These are phyloP conservation scores for Sugiyamaella smithiae DNA, from an alignment of 805 yeast species.

Conservation along the genomic window DNA sequence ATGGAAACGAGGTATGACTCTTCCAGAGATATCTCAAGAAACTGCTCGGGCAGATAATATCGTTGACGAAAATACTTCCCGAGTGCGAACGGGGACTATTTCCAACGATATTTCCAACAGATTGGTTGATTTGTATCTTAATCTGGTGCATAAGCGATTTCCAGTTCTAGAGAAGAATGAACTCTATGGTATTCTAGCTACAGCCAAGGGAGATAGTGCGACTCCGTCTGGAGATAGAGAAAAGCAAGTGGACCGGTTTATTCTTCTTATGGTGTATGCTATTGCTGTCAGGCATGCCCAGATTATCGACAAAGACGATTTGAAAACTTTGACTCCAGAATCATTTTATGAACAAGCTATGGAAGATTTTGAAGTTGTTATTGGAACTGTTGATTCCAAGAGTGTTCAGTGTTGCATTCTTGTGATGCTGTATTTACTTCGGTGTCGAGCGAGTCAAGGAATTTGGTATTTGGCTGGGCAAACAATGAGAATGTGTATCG, in stretches of 20 bases:
- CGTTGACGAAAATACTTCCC: background rate
- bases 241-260: slow-evolving; percentile 1
- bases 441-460: slow-evolving; percentile 59
- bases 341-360: slow-evolving; percentile 10
- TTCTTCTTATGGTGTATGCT: slow-evolving; percentile 13
- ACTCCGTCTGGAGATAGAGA: background rate
- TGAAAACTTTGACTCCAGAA: slow-evolving; percentile 4
- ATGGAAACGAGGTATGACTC: slow-evolving; percentile 8
- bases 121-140: slow-evolving; percentile 5
- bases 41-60: background rate
- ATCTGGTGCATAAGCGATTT: slow-evolving; percentile 7
- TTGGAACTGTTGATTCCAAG: slow-evolving; percentile 2
- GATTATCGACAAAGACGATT: slow-evolving; percentile 9
- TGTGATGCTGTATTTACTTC: slow-evolving; percentile 6
- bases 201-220: background rate
- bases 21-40: background rate
- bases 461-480: slow-evolving; percentile 85
- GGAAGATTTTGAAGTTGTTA: slow-evolving; percentile 5
- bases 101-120: slow-evolving; percentile 4
- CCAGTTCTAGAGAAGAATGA: slow-evolving; percentile 7
- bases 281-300: slow-evolving; percentile 10
- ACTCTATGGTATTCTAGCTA: background rate
- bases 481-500: slow-evolving; percentile 73
- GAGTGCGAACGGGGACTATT: background rate
- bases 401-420: slow-evolving; percentile 11